phyloP scores from a whole-genome alignment of 148 eudicot species.

The Agrostemma githago region DNA sequence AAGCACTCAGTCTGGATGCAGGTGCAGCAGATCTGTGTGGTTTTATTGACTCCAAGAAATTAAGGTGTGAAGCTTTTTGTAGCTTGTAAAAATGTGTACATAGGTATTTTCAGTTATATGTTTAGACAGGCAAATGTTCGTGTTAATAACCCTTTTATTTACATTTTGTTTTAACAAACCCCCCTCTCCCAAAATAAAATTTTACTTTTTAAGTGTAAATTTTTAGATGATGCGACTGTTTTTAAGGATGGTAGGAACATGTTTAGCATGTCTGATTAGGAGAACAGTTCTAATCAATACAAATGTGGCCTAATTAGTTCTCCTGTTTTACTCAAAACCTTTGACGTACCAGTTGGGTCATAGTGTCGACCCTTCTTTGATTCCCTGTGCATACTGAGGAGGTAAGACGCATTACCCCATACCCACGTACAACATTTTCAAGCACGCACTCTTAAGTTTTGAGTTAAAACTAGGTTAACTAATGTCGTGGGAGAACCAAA shows the following conservation, averaged over 20 bases:
- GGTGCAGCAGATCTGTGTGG: constrained; percentile 78
- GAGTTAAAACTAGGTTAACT: neutral
- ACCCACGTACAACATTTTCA: too few relatives aligned
- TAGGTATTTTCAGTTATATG: neutral
- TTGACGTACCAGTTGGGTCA: neutral
- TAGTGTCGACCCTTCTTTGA: neutral
- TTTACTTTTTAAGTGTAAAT: neutral
- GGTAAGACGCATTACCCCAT: too few relatives aligned
- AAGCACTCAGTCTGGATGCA: constrained; percentile 36
- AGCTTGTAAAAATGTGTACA: neutral
- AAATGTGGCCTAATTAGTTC: neutral
- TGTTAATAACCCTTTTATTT: neutral
- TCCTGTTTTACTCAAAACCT: neutral
- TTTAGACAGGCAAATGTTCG: neutral
- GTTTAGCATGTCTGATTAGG: neutral
- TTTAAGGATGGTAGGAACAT: neutral
- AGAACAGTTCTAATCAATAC: neutral
- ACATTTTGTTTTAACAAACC: neutral
- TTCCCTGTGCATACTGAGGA: neutral
- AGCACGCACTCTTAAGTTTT: neutral
- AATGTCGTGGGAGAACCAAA: neutral
- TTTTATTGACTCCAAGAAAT: constrained; percentile 58
- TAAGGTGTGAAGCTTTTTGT: constrained; percentile 43
- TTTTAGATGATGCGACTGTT: neutral
- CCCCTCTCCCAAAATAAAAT: neutral